phyloP scores from a whole-genome alignment of 441 rosid genomes.

The Theobroma grandiflorum region DNA sequence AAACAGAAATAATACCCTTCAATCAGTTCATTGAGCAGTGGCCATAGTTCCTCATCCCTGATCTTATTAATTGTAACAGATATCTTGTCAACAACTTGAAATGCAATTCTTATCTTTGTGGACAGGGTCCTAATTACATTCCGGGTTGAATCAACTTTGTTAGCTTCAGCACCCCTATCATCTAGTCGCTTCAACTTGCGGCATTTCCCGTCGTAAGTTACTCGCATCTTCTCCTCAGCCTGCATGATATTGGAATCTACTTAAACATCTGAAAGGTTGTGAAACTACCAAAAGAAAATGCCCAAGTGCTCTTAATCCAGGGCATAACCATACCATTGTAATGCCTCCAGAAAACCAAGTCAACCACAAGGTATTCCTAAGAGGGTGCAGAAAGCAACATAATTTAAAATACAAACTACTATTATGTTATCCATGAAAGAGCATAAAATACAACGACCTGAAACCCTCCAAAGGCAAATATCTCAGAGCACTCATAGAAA shows the following conservation, averaged over 20 bases:
- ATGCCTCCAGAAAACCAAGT: constrained; percentile 8
- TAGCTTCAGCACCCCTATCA: constrained; percentile 83
- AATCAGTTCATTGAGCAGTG: constrained; percentile 82
- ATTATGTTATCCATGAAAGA: neutral
- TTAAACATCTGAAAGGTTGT: constrained; percentile 10
- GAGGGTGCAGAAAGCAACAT: neutral
- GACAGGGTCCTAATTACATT: constrained; percentile 64
- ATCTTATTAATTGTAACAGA: constrained; percentile 88
- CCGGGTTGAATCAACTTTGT: constrained; percentile 68
- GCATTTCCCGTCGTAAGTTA: constrained; percentile 73
- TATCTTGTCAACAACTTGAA: constrained; percentile 88
- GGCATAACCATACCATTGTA: neutral
- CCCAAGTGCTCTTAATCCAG: neutral
- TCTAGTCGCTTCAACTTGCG: constrained; percentile 76
- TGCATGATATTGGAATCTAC: constrained; percentile 35
- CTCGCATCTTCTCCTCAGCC: constrained; percentile 93
- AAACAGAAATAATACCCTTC: constrained; percentile 66
- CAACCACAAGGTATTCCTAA: neutral
- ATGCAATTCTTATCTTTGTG: constrained; percentile 84
- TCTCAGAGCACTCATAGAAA: neutral
- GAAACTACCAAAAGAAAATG: neutral
- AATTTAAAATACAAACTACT: neutral
- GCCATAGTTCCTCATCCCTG: constrained; percentile 97
- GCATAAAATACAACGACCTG: neutral
- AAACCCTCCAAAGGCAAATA: constrained; percentile 2